Conservation (phyloP, 306 rosid species). For the Rosa lucieae region DNA sequence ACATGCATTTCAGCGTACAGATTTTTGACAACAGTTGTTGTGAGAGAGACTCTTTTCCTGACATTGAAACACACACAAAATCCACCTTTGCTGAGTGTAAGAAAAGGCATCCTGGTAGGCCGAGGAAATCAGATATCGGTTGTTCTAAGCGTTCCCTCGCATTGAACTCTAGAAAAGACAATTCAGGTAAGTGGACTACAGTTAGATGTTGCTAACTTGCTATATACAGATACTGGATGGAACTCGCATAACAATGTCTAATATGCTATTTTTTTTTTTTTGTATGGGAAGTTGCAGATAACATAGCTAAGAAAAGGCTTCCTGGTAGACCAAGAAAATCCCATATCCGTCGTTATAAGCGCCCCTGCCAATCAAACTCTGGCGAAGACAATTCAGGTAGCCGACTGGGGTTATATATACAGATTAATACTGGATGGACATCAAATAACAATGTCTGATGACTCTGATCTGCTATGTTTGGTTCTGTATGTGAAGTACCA, state of each 20-base stretch:
- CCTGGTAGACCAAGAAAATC: conserved; percentile 6
- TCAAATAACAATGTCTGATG: neutral
- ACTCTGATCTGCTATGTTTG: too few relatives aligned
- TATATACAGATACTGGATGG: neutral
- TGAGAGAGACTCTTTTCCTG: neutral
- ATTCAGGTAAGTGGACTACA: neutral
- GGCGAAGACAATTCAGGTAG: conserved; percentile 5
- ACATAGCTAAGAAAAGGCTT: neutral
- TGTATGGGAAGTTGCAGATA: neutral
- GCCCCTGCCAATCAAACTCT: neutral
- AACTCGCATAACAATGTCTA: neutral
- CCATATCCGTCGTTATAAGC: neutral
- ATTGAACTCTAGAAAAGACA: neutral
- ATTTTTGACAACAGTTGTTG: neutral
- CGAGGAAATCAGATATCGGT: neutral
- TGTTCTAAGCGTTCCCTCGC: too few relatives aligned
- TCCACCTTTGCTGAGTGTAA: neutral
- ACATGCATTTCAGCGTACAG: conserved; percentile 9
- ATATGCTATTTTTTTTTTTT: too few relatives aligned
- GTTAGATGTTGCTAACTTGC: neutral
- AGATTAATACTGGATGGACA: neutral
- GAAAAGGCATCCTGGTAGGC: neutral
- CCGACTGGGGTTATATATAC: neutral
- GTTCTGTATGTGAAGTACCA: too few relatives aligned
- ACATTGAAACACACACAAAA: neutral